phyloP scores from a whole-genome alignment of 2,329 filamentous ascomycete genomes.

The Cladophialophora yegresii region DNA sequence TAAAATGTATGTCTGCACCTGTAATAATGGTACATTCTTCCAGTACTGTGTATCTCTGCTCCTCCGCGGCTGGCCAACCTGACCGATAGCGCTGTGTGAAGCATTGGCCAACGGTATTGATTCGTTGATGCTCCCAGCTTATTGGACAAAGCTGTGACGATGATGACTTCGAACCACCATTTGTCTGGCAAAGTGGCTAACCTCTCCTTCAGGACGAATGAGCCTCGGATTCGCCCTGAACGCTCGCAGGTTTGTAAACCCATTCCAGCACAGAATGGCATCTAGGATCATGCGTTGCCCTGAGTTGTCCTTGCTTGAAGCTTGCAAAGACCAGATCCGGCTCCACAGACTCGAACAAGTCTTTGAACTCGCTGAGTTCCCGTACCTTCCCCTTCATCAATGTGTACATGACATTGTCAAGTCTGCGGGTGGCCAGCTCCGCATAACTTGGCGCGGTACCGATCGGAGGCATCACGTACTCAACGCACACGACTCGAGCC shows the following conservation, averaged over 20 bases:
- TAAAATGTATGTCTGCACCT: not conserved
- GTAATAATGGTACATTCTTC: not conserved
- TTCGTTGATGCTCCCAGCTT: not conserved
- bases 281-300: slow-evolving; percentile 23
- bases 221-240: not conserved
- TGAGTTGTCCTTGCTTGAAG: slow-evolving; percentile 20
- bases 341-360: slow-evolving; percentile 13
- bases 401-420: slow-evolving; percentile 23
- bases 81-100: not conserved
- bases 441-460: slow-evolving; percentile 11
- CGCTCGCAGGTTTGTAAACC: slow-evolving; percentile 15
- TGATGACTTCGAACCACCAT: not conserved
- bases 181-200: not conserved
- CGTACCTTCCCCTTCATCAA: slow-evolving; percentile 22
- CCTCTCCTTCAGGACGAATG: not conserved
- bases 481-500: slow-evolving; percentile 15
- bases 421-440: slow-evolving; percentile 15
- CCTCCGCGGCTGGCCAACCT: not conserved
- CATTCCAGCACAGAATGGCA: slow-evolving; percentile 20
- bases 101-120: not conserved
- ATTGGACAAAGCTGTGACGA: not conserved
- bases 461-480: slow-evolving; percentile 23
- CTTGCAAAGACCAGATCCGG: slow-evolving; percentile 14
- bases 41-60: not conserved
- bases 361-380: slow-evolving; percentile 19